These are phyloP conservation scores for Glomus cerebriforme DNA, from an alignment of 192 early-diverging fungal species.

Conservation along the genomic window DNA sequence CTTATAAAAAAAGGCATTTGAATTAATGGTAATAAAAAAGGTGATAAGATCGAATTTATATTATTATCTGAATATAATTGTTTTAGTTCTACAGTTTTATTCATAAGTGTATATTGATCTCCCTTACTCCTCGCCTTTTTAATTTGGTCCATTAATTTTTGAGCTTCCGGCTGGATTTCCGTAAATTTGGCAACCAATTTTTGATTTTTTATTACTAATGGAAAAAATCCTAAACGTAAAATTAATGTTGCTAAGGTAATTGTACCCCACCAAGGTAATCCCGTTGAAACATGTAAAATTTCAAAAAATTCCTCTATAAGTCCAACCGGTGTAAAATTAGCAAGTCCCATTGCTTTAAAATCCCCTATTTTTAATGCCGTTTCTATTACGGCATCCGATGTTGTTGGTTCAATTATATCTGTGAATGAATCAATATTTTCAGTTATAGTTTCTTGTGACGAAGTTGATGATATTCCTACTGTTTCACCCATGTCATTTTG, in stretches of 20 bases:
- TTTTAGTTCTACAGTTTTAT: slow-evolving; percentile 56
- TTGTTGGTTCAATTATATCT: neutral
- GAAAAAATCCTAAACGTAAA: slow-evolving; percentile 70
- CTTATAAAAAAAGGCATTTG: slow-evolving; percentile 82
- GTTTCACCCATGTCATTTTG: neutral
- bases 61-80: slow-evolving; percentile 62
- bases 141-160: slow-evolving; percentile 68
- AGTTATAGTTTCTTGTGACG: neutral
- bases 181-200: slow-evolving; percentile 65
- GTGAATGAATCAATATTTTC: neutral
- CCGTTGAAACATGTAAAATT: slow-evolving; percentile 74
- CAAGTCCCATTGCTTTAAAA: slow-evolving; percentile 79
- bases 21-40: slow-evolving; percentile 60
- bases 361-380: slow-evolving; percentile 82
- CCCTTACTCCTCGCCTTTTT: slow-evolving; percentile 53
- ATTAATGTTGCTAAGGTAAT: slow-evolving; percentile 70
- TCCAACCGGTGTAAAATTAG: slow-evolving; percentile 71
- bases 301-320: slow-evolving; percentile 73
- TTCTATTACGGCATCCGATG: slow-evolving; percentile 41
- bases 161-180: slow-evolving; percentile 73
- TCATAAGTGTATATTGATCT: slow-evolving; percentile 56
- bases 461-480: neutral
- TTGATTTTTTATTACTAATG: slow-evolving; percentile 73
- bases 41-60: slow-evolving; percentile 67
- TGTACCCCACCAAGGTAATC: slow-evolving; percentile 94